Evolutionary conservation across 352 stramenopile genomes (phyloP).

Genomic region (Phytophthora ramorum): DNA sequence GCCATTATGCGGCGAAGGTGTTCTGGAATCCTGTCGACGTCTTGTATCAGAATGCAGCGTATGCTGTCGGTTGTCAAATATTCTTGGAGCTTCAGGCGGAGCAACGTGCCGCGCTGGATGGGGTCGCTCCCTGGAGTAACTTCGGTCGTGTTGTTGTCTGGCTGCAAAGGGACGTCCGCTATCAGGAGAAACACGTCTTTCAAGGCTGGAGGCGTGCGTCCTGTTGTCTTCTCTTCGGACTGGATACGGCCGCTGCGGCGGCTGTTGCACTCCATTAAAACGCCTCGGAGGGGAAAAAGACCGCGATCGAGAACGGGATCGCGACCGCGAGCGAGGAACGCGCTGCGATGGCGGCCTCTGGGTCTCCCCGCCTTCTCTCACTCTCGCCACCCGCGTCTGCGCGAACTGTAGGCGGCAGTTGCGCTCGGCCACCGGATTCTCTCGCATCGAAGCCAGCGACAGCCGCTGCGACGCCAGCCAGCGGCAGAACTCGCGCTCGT

Average conservation of each 20-base stretch:
- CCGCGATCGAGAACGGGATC: conserved; percentile 17
- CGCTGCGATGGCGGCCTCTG: background rate
- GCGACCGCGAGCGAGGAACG: conserved; percentile 3
- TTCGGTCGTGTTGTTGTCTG: conserved; percentile 14
- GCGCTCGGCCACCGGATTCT: conserved; percentile 17
- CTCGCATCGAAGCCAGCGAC: conserved; percentile 14
- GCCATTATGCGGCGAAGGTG: background rate
- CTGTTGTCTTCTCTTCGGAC: conserved; percentile 5
- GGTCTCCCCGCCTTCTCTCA: background rate
- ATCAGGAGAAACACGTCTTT: conserved; percentile 2
- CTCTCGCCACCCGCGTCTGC: conserved; percentile 21
- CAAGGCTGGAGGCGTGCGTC: background rate
- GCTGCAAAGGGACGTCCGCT: conserved; percentile 6
- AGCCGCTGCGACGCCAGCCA: conserved; percentile 25
- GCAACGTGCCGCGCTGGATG: background rate
- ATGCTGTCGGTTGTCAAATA: conserved; percentile 14
- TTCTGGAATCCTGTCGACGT: conserved; percentile 1
- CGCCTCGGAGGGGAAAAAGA: background rate
- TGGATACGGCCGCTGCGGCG: background rate
- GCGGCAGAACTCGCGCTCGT: conserved; percentile 32
- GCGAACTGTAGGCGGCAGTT: conserved; percentile 29
- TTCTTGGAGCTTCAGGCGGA: background rate
- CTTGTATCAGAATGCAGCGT: background rate
- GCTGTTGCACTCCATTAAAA: conserved; percentile 6
- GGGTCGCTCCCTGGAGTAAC: conserved; percentile 13